Evolutionary conservation across 2,329 filamentous ascomycete genomes (phyloP).

Genomic region (Pezicula radicicola): DNA sequence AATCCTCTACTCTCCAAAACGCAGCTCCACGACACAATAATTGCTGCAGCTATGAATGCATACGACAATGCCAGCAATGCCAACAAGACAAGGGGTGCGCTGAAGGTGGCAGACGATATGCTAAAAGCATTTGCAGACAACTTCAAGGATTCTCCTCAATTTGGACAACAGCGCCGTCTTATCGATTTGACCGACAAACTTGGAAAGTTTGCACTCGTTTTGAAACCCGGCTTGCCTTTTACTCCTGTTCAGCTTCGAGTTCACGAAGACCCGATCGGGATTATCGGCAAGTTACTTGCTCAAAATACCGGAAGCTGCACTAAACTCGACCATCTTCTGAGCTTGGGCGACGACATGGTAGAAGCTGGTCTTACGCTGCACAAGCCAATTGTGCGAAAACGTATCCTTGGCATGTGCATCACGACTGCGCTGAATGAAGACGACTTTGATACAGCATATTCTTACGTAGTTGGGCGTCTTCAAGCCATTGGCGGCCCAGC

Average conservation of each 20-base stretch:
- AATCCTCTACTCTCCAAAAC: slow-evolving; percentile 46
- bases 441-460: slow-evolving; percentile 84
- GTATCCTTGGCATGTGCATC: slow-evolving; percentile 77
- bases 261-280: slow-evolving; percentile 69
- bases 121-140: slow-evolving; percentile 61
- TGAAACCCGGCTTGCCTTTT: slow-evolving; percentile 79
- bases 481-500: slow-evolving; percentile 33
- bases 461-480: slow-evolving; percentile 73
- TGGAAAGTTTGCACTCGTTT: slow-evolving; percentile 71
- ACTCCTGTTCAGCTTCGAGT: slow-evolving; percentile 76
- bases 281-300: slow-evolving; percentile 70
- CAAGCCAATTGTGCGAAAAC: slow-evolving; percentile 49
- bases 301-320: slow-evolving; percentile 75
- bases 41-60: slow-evolving; percentile 62
- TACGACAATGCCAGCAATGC: slow-evolving; percentile 84
- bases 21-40: slow-evolving; percentile 56
- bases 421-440: slow-evolving; percentile 73
- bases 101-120: slow-evolving; percentile 78
- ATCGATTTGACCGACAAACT: slow-evolving; percentile 71
- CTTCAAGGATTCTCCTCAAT: slow-evolving; percentile 48
- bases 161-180: slow-evolving; percentile 58
- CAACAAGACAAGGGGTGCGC: slow-evolving; percentile 70
- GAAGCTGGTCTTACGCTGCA: slow-evolving; percentile 46
- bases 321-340: slow-evolving; percentile 68
- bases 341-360: slow-evolving; percentile 66